Conservation (phyloP, 495 filamentous ascomycete species). For the Lophiostoma macrostomum region DNA sequence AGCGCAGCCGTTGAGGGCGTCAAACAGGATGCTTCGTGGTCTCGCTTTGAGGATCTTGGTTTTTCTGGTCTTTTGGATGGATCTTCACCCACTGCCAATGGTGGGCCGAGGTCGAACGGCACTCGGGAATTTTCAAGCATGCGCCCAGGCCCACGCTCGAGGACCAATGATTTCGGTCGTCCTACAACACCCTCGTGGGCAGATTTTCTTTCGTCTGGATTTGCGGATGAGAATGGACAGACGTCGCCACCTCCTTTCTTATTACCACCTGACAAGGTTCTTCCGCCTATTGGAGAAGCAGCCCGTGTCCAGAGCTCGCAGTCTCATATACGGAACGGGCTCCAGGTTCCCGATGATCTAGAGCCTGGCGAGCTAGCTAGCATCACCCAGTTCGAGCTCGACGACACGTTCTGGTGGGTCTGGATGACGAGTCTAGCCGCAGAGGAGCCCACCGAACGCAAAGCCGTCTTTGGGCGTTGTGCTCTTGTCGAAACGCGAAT, state of each 20-base stretch:
- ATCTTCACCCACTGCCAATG: conserved; percentile 17
- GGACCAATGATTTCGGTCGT: conserved; percentile 62
- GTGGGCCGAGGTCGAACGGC: conserved; percentile 1
- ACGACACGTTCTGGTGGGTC: conserved; percentile 99
- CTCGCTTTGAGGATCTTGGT: conserved; percentile 91
- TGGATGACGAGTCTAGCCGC: conserved; percentile 96
- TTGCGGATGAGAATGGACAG: conserved; percentile 65
- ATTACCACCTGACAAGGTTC: conserved; percentile 84
- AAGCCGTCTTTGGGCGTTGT: conserved; percentile 91
- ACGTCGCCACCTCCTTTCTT: conserved; percentile 59
- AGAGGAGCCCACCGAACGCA: conserved; percentile 79
- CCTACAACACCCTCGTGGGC: conserved; percentile 97
- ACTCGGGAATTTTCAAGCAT: conserved; percentile 42
- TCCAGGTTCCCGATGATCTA: conserved; percentile 57
- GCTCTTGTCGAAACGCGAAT: conserved; percentile 88
- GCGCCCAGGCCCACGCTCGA: conserved; percentile 61
- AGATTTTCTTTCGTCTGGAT: conserved; percentile 92
- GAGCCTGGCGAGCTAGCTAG: conserved; percentile 94
- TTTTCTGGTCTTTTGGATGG: conserved; percentile 61
- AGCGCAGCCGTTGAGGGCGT: conserved; percentile 47
- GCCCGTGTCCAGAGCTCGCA: conserved; percentile 79
- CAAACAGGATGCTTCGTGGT: conserved; percentile 88
- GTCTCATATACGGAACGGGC: conserved; percentile 70
- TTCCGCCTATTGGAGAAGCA: conserved; percentile 71
- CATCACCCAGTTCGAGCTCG: conserved; percentile 78